These are phyloP conservation scores for Colletotrichum limetticola DNA, from an alignment of 2,329 filamentous ascomycete genomes.

Conservation along the genomic window DNA sequence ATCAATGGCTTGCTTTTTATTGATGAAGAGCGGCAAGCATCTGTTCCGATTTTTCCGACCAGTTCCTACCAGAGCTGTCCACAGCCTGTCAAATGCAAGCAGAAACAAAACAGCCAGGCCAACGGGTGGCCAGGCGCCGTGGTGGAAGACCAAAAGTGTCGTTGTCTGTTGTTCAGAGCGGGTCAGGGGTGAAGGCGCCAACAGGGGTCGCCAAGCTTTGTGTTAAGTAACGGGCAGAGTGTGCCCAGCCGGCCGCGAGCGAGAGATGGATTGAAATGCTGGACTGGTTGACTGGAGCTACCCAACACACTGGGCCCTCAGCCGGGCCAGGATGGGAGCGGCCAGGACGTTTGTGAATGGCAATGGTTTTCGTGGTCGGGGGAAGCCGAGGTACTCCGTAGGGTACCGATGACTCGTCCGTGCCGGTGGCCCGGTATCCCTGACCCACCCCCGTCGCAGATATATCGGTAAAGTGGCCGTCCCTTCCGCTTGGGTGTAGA, in stretches of 20 bases:
- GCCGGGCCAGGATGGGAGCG: neutral
- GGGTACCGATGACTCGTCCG: neutral
- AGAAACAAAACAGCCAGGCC: neutral
- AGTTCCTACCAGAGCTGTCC: neutral
- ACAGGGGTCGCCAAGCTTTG: constrained; percentile 21
- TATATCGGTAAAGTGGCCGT: constrained; percentile 1
- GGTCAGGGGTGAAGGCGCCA: constrained; percentile 1
- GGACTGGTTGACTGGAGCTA: neutral
- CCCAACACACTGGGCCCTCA: too few relatives aligned
- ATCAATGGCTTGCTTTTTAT: neutral
- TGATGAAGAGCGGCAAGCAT: neutral
- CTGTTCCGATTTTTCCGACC: neutral
- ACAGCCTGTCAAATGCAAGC: too few relatives aligned
- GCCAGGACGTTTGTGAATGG: neutral
- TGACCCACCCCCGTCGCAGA: constrained; percentile 19
- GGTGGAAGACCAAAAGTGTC: neutral
- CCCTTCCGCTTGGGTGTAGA: neutral
- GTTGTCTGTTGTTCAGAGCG: neutral
- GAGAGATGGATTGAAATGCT: neutral
- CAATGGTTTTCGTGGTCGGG: neutral
- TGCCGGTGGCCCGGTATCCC: constrained; percentile 18
- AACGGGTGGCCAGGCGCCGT: neutral
- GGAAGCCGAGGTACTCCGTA: neutral
- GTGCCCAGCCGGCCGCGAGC: neutral
- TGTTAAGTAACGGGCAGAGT: constrained; percentile 9